A percentile compares a stretch with the other conserved stretches of the same genome.
Evolutionary conservation across 345 rosid genomes (phyloP).

Genomic region (Hibiscus trionum): DNA sequence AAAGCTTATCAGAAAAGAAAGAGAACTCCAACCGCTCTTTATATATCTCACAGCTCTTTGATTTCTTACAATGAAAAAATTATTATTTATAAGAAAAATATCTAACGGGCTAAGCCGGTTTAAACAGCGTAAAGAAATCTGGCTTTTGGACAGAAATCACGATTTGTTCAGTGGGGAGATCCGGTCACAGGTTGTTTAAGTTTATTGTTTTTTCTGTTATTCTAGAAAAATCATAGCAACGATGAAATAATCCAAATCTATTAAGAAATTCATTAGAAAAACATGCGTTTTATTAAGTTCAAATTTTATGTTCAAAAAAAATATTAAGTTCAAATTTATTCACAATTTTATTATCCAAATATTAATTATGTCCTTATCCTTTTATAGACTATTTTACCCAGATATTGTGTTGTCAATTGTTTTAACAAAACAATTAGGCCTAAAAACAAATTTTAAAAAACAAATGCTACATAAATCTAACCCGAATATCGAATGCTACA

Average conservation of each 20-base stretch:
- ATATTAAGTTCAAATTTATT: too few relatives aligned
- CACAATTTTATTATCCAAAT: too few relatives aligned
- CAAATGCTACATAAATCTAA: too few relatives aligned
- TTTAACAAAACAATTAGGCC: too few relatives aligned
- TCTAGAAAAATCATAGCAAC: neutral
- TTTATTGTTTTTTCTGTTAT: neutral
- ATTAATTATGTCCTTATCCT: too few relatives aligned
- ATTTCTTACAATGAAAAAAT: neutral
- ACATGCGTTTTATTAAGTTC: too few relatives aligned
- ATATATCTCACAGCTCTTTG: neutral
- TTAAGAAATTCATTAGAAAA: neutral
- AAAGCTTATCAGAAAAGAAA: constrained; percentile 7
- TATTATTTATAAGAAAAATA: neutral
- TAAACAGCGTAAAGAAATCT: neutral
- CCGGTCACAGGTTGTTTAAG: constrained; percentile 19
- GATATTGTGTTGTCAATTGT: too few relatives aligned
- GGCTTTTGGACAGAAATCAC: neutral
- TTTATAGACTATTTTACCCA: too few relatives aligned
- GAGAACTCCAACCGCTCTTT: neutral
- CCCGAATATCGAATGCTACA: too few relatives aligned
- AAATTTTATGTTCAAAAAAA: too few relatives aligned
- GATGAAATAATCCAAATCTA: neutral
- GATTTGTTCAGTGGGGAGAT: neutral
- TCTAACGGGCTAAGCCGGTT: neutral
- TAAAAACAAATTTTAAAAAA: too few relatives aligned